Percentiles rank a stretch among this genome's conserved stretches.
phyloP scores from a whole-genome alignment of 768 basidiomycete genomes.

The Amanita molliuscula region DNA sequence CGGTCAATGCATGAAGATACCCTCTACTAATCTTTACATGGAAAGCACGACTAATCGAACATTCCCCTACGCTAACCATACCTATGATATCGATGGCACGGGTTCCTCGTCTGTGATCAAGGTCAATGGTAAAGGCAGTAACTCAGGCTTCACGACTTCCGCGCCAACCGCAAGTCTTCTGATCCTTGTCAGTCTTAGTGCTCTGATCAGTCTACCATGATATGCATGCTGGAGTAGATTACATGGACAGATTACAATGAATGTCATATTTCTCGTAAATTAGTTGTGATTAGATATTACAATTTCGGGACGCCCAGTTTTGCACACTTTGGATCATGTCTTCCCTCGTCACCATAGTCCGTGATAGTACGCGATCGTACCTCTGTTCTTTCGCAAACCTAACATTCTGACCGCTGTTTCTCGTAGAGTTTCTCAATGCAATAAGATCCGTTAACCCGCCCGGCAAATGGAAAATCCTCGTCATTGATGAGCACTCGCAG shows the following conservation, averaged over 20 bases:
- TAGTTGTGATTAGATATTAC: neutral
- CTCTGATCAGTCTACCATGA: slow-evolving; percentile 2
- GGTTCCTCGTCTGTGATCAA: slow-evolving; percentile 23
- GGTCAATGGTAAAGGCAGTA: slow-evolving; percentile 14
- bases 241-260: neutral
- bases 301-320: neutral
- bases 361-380: slow-evolving; percentile 27
- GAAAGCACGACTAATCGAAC: slow-evolving; percentile 70
- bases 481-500: slow-evolving; percentile 90
- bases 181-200: neutral
- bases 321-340: slow-evolving; percentile 16
- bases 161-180: neutral
- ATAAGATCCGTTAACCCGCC: slow-evolving; percentile 82
- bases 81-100: slow-evolving; percentile 28
- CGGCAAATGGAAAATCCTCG: slow-evolving; percentile 92
- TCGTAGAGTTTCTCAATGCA: slow-evolving; percentile 74
- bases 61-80: slow-evolving; percentile 44
- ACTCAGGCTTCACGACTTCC: slow-evolving; percentile 8
- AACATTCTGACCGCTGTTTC: neutral
- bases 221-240: neutral
- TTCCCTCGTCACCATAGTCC: slow-evolving; percentile 36
- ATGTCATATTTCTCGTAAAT: neutral
- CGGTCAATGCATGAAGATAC: slow-evolving; percentile 62
- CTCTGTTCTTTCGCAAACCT: neutral
- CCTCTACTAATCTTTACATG: slow-evolving; percentile 62